phyloP scores from a whole-genome alignment of 441 rosid genomes.

The Gossypium trilobum region DNA sequence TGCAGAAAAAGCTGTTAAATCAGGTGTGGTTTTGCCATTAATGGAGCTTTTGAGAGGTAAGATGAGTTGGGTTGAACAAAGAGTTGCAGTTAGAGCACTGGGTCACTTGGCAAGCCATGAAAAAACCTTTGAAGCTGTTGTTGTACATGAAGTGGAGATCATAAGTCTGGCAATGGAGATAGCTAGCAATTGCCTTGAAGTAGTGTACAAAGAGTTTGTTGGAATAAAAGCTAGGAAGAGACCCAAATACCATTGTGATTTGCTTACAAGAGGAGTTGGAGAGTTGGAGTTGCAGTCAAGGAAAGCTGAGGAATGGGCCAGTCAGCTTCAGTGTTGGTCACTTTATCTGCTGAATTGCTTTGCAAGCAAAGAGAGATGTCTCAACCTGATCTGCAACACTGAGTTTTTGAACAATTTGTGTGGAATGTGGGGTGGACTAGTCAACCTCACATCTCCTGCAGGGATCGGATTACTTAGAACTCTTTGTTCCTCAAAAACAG shows the following conservation, averaged over 20 bases:
- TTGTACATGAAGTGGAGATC: constrained; percentile 41
- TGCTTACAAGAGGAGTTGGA: constrained; percentile 66
- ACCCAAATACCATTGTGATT: constrained; percentile 53
- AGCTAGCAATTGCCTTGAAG: constrained; percentile 35
- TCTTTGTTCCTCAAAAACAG: constrained; percentile 41
- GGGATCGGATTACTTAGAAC: constrained; percentile 53
- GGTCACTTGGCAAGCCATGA: constrained; percentile 65
- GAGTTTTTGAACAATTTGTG: constrained; percentile 41
- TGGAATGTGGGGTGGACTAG: constrained; percentile 60
- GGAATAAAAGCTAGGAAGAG: constrained; percentile 41
- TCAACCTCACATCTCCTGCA: constrained; percentile 41
- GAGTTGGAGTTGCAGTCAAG: constrained; percentile 42
- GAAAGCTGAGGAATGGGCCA: constrained; percentile 79
- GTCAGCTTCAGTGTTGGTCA: constrained; percentile 72
- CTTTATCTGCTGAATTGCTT: constrained; percentile 61
- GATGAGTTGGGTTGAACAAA: constrained; percentile 80
- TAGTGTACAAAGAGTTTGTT: constrained; percentile 40
- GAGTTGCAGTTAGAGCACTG: constrained; percentile 68
- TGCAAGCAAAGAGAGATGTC: constrained; percentile 41
- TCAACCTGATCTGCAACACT: constrained; percentile 38
- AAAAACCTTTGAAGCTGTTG: constrained; percentile 43
- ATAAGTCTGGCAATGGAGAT: constrained; percentile 40
- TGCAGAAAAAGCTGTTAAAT: constrained; percentile 44
- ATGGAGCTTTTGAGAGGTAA: constrained; percentile 72
- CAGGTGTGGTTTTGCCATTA: constrained; percentile 51